phyloP scores from a whole-genome alignment of 2,329 filamentous ascomycete species.

The Fusarium zealandicum region DNA sequence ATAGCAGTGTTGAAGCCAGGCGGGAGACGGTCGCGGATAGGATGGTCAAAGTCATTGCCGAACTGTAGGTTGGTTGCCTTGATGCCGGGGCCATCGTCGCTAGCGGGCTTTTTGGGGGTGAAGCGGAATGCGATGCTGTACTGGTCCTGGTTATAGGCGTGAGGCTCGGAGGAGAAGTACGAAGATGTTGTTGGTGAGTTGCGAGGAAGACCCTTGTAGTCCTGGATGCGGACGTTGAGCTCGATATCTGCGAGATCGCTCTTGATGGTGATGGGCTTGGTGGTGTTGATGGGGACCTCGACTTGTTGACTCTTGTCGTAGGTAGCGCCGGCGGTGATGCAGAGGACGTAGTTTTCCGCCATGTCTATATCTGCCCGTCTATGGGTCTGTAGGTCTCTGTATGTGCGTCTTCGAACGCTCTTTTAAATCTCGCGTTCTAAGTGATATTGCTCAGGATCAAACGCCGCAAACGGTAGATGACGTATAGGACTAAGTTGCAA shows the following conservation, averaged over 20 bases:
- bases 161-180: slow-evolving; percentile 78
- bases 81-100: slow-evolving; percentile 55
- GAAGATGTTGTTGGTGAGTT: slow-evolving; percentile 72
- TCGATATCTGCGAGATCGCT: slow-evolving; percentile 70
- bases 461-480: slow-evolving; percentile 11
- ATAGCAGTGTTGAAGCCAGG: slow-evolving; percentile 87
- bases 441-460: not conserved
- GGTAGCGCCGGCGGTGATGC: slow-evolving; percentile 79
- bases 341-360: slow-evolving; percentile 79
- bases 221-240: slow-evolving; percentile 76
- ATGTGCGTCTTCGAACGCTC: not conserved
- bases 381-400: not conserved
- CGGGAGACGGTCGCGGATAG: slow-evolving; percentile 85
- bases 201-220: slow-evolving; percentile 73
- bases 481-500: slow-evolving; percentile 8
- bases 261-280: slow-evolving; percentile 67
- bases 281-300: slow-evolving; percentile 76
- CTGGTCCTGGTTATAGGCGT: slow-evolving; percentile 73
- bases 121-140: slow-evolving; percentile 87
- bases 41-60: slow-evolving; percentile 93
- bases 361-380: slow-evolving; percentile 44
- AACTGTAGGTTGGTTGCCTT: slow-evolving; percentile 80
- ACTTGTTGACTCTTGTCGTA: slow-evolving; percentile 79
- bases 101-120: slow-evolving; percentile 64
- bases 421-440: slow-evolving; percentile 3